A percentile compares a stretch with the other conserved stretches of the same genome.
These are phyloP conservation scores for Mycena galopus DNA, from an alignment of 768 basidiomycete genomes.

Conservation along the genomic window DNA sequence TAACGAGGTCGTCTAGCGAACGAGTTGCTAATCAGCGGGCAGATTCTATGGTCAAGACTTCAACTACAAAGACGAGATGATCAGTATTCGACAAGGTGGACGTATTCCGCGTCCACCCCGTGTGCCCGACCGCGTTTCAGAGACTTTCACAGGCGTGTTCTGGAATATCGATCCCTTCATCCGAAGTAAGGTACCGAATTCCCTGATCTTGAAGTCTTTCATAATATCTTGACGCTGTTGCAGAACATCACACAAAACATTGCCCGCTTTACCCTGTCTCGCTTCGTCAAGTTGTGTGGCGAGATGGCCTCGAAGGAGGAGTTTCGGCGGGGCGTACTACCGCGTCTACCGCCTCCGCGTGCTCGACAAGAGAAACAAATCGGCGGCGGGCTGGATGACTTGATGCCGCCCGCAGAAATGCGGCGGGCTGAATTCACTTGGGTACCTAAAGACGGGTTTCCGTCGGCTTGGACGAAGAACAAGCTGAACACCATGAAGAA, in stretches of 20 bases:
- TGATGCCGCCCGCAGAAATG: background rate
- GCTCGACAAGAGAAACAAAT: background rate
- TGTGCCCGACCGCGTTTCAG: background rate
- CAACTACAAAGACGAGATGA: slow-evolving; percentile 45
- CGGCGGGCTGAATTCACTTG: background rate
- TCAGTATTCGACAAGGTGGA: slow-evolving; percentile 59
- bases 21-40: background rate
- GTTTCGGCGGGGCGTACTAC: slow-evolving; percentile 11
- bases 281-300: slow-evolving; percentile 23
- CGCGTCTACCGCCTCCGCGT: background rate
- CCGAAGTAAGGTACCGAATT: slow-evolving; percentile 48
- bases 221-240: background rate
- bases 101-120: slow-evolving; percentile 36
- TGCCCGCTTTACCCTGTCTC: background rate
- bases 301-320: background rate
- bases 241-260: slow-evolving; percentile 38
- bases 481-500: too few relatives aligned
- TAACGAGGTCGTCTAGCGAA: slow-evolving; percentile 16
- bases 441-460: background rate
- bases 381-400: background rate
- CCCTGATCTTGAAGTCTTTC: background rate
- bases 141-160: slow-evolving; percentile 31
- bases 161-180: slow-evolving; percentile 58
- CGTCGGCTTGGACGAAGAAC: too few relatives aligned
- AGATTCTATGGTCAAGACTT: slow-evolving; percentile 64